Evolutionary conservation across 192 early-diverging fungal species (phyloP).

Genomic region (Funneliformis mosseae): DNA sequence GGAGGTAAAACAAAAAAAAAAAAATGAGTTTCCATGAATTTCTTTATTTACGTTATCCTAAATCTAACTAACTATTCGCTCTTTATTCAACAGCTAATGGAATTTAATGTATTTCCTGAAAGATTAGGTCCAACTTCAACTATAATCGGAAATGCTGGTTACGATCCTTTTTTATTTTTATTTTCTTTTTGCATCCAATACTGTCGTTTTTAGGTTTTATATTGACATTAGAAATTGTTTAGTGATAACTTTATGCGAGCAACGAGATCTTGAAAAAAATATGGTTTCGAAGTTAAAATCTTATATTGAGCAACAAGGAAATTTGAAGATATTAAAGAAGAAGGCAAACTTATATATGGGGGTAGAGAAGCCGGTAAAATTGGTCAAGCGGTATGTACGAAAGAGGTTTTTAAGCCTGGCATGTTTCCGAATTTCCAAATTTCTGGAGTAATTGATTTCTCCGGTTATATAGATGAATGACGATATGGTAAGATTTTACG

Average conservation of each 20-base stretch:
- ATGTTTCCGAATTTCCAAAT: background rate
- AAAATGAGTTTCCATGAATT: background rate
- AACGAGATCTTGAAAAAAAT: background rate
- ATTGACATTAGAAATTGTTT: background rate
- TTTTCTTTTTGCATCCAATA: background rate
- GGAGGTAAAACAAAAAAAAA: slow-evolving; percentile 42
- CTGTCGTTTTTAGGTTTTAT: background rate
- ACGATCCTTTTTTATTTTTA: too few species aligned
- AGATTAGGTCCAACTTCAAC: background rate
- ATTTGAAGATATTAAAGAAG: background rate
- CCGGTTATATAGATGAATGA: background rate
- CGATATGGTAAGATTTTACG: background rate
- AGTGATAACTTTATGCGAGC: background rate
- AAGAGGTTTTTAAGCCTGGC: too few species aligned
- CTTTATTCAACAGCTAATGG: background rate
- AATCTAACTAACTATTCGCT: background rate
- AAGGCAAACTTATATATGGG: background rate
- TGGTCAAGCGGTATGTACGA: background rate
- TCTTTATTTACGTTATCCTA: background rate
- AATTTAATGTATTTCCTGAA: background rate
- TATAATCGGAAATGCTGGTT: background rate
- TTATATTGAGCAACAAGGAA: background rate
- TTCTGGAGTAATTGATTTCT: background rate
- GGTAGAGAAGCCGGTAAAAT: background rate
- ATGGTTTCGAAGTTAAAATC: background rate